phyloP scores from a whole-genome alignment of 1,139 yeast genomes.

The Candida frijolesensis region DNA sequence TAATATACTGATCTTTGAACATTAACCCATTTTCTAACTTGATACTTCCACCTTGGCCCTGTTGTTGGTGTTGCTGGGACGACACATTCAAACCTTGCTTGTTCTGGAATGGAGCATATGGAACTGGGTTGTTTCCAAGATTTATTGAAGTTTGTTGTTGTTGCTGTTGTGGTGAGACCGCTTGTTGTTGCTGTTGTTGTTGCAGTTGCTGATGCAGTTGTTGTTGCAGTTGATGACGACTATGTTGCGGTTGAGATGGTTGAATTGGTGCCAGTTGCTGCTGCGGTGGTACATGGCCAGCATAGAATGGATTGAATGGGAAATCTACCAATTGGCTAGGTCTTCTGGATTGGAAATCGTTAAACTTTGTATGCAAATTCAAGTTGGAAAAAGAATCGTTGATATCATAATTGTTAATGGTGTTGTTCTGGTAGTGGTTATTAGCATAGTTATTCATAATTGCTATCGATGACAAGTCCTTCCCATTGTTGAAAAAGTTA shows the following conservation, averaged over 20 bases:
- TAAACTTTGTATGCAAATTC: slow-evolving; percentile 37
- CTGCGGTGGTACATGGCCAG: slow-evolving; percentile 7
- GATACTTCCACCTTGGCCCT: slow-evolving; percentile 16
- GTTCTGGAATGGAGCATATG: slow-evolving; percentile 1
- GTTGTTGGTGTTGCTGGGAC: slow-evolving; percentile 12
- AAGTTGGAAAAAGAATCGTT: slow-evolving; percentile 39
- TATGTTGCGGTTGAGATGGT: slow-evolving; percentile 9
- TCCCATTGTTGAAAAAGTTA: slow-evolving; percentile 12
- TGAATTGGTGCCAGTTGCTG: slow-evolving; percentile 6
- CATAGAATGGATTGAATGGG: slow-evolving; percentile 15
- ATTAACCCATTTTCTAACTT: slow-evolving; percentile 60
- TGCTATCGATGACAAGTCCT: slow-evolving; percentile 21
- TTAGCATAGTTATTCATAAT: slow-evolving; percentile 25
- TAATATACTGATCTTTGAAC: slow-evolving; percentile 51
- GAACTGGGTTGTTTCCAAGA: slow-evolving; percentile 4
- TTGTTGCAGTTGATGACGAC: slow-evolving; percentile 3
- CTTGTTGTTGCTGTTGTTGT: slow-evolving; percentile 10
- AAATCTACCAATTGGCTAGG: slow-evolving; percentile 48
- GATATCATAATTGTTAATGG: slow-evolving; percentile 26
- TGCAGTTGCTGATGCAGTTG: slow-evolving; percentile 5
- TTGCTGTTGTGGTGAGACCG: neutral
- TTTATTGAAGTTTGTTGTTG: slow-evolving; percentile 8
- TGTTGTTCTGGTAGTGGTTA: slow-evolving; percentile 16
- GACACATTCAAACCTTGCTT: slow-evolving; percentile 1
- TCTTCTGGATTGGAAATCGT: slow-evolving; percentile 47